Conservation (phyloP, 352 stramenopile species). For the Phytophthora macrochlamydospora region DNA sequence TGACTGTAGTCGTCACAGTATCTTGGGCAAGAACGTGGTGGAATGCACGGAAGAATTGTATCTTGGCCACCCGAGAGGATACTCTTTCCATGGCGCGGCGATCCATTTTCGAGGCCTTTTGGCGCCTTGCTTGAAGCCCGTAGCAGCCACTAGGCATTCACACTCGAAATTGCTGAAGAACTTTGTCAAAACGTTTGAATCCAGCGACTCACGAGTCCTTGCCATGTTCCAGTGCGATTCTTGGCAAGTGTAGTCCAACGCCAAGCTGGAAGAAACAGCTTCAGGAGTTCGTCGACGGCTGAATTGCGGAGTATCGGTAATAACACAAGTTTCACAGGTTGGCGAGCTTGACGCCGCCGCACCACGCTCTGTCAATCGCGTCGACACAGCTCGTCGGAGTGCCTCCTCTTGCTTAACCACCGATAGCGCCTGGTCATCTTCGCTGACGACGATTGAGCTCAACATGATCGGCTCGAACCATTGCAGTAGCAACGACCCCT, state of each 20-base stretch:
- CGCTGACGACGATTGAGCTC: constrained; percentile 51
- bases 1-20: neutral
- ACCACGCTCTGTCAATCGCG: constrained; percentile 29
- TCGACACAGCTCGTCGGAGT: constrained; percentile 51
- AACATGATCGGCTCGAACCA: constrained; percentile 70
- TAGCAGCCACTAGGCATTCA: constrained; percentile 64
- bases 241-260: constrained; percentile 57
- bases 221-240: constrained; percentile 46
- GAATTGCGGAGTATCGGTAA: constrained; percentile 21
- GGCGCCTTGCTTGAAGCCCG: constrained; percentile 71
- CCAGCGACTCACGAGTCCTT: neutral
- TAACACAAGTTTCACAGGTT: constrained; percentile 22
- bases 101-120: constrained; percentile 71
- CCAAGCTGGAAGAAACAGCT: constrained; percentile 44
- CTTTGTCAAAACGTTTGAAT: constrained; percentile 10
- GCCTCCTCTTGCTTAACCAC: constrained; percentile 43
- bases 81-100: constrained; percentile 47
- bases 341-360: constrained; percentile 8
- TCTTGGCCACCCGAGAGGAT: constrained; percentile 67
- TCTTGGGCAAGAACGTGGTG: constrained; percentile 17
- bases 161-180: constrained; percentile 54
- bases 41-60: constrained; percentile 62
- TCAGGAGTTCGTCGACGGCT: constrained; percentile 16
- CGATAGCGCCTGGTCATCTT: constrained; percentile 45
- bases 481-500: constrained; percentile 73